A percentile compares a stretch with the other conserved stretches of the same genome.
These are phyloP conservation scores for Penicillium sp. DNA, from an alignment of 2,329 filamentous ascomycete species.

Conservation along the genomic window DNA sequence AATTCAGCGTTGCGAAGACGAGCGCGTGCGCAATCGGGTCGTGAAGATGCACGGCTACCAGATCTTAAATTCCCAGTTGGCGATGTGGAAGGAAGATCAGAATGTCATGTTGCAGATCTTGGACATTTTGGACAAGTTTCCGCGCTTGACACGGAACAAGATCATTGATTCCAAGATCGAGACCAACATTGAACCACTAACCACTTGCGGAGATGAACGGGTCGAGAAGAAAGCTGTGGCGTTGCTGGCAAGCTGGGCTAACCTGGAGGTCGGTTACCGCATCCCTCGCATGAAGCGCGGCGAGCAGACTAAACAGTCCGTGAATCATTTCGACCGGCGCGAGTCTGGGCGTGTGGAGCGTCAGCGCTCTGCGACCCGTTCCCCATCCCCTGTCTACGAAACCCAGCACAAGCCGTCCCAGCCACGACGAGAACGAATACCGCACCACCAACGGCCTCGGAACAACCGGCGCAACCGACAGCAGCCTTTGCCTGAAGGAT, in stretches of 20 bases:
- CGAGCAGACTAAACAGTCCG: slow-evolving; percentile 46
- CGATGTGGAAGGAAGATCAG: slow-evolving; percentile 78
- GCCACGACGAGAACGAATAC: slow-evolving; percentile 51
- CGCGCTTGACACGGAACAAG: slow-evolving; percentile 90
- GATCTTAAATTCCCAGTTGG: slow-evolving; percentile 81
- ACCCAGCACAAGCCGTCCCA: slow-evolving; percentile 1
- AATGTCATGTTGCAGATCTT: slow-evolving; percentile 87
- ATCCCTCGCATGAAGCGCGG: slow-evolving; percentile 85
- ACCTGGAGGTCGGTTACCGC: slow-evolving; percentile 81
- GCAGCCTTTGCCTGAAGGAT: slow-evolving; percentile 66
- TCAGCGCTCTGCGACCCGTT: slow-evolving; percentile 48
- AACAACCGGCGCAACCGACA: slow-evolving; percentile 52
- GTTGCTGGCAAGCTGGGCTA: slow-evolving; percentile 79
- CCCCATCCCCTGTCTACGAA: slow-evolving; percentile 39
- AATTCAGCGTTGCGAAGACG: slow-evolving; percentile 79
- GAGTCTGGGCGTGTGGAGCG: slow-evolving; percentile 47
- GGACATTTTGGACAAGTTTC: slow-evolving; percentile 81
- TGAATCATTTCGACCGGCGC: slow-evolving; percentile 59
- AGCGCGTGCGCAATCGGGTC: slow-evolving; percentile 78
- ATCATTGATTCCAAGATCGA: slow-evolving; percentile 96
- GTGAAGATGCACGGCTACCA: slow-evolving; percentile 97
- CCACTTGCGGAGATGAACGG: slow-evolving; percentile 62
- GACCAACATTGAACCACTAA: slow-evolving; percentile 64
- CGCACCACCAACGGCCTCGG: slow-evolving; percentile 52
- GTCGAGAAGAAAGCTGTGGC: slow-evolving; percentile 65